These are phyloP conservation scores for Stellera chamaejasme DNA, from an alignment of 345 rosid species.

Conservation along the genomic window DNA sequence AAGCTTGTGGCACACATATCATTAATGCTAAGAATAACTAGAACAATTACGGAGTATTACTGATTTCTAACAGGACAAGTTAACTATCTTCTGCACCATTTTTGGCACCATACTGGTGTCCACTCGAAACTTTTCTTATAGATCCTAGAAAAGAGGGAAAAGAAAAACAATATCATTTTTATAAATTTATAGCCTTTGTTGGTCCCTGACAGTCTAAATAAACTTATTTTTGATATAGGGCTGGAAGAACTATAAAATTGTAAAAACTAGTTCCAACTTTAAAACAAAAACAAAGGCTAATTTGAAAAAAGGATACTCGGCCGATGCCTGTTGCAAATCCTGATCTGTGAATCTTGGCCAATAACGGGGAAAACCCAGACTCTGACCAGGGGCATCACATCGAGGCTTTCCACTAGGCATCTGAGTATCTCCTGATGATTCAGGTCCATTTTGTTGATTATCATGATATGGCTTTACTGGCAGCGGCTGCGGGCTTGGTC, in stretches of 20 bases:
- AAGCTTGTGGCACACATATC: too few relatives aligned
- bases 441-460: slow-evolving; percentile 43
- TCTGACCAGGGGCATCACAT: slow-evolving; percentile 56
- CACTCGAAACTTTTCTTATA: background rate
- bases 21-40: background rate
- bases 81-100: too few relatives aligned
- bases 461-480: slow-evolving; percentile 38
- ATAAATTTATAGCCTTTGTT: too few relatives aligned
- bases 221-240: too few relatives aligned
- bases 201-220: too few relatives aligned
- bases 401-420: slow-evolving; percentile 50
- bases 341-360: slow-evolving; percentile 77
- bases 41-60: too few relatives aligned
- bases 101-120: background rate
- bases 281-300: slow-evolving; percentile 9
- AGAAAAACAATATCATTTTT: too few relatives aligned
- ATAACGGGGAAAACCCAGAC: slow-evolving; percentile 71
- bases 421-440: slow-evolving; percentile 37
- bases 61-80: too few relatives aligned
- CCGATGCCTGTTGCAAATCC: slow-evolving; percentile 60
- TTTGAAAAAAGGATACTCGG: slow-evolving; percentile 74
- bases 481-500: slow-evolving; percentile 31
- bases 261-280: background rate
- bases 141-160: background rate
- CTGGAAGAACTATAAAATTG: background rate